Percentiles rank a stretch among this genome's conserved stretches.
Conservation (phyloP, 2,329 filamentous ascomycete genomes). For the Trichoderma brevicompactum region DNA sequence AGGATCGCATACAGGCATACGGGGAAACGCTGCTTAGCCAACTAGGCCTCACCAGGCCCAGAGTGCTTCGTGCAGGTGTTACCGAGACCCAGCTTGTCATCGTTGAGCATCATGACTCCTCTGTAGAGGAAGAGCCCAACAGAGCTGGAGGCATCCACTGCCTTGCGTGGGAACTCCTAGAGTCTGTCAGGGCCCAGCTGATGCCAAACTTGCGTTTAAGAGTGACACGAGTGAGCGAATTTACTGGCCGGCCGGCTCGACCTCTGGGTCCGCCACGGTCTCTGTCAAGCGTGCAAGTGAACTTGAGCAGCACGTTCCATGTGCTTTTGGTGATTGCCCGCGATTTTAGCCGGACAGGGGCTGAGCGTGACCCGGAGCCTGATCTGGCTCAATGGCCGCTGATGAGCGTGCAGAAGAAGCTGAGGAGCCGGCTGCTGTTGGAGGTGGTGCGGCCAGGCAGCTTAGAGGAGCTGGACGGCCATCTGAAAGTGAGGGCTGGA, state of each 20-base stretch:
- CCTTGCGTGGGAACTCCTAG: constrained; percentile 39
- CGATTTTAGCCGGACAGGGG: constrained; percentile 36
- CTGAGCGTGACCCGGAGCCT: constrained; percentile 38
- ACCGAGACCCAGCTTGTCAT: constrained; percentile 36
- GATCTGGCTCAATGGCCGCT: constrained; percentile 39
- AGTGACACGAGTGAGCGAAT: constrained; percentile 37
- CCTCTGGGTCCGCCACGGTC: constrained; percentile 26
- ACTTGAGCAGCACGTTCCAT: constrained; percentile 32
- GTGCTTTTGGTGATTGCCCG: constrained; percentile 39
- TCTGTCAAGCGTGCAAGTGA: constrained; percentile 33
- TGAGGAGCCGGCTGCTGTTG: constrained; percentile 35
- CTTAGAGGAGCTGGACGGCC: constrained; percentile 35
- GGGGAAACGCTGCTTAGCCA: constrained; percentile 33
- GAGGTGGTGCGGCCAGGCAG: constrained; percentile 37
- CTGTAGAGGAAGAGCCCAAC: constrained; percentile 14
- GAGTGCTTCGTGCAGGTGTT: constrained; percentile 27
- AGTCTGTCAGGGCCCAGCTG: constrained; percentile 31
- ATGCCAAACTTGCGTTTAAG: constrained; percentile 34
- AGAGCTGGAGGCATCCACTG: constrained; percentile 34
- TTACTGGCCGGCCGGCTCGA: constrained; percentile 29
- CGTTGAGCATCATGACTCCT: constrained; percentile 35
- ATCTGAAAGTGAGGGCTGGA: constrained; percentile 32
- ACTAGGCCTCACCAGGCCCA: constrained; percentile 29
- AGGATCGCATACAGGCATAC: constrained; percentile 34
- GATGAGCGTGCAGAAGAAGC: constrained; percentile 38